These are phyloP conservation scores for Pichia scutulata DNA, from an alignment of 805 yeast genomes.

Conservation along the genomic window DNA sequence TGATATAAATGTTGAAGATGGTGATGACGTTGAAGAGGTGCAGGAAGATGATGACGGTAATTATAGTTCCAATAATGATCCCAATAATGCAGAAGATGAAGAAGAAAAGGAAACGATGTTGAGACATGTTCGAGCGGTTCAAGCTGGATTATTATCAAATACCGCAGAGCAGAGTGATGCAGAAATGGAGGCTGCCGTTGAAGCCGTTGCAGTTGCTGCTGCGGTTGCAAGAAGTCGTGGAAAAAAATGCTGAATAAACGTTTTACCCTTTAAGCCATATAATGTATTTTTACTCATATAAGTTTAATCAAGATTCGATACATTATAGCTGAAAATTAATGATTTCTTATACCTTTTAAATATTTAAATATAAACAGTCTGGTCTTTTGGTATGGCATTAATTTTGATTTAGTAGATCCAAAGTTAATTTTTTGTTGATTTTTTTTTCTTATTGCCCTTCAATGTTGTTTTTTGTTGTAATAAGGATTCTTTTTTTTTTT, in stretches of 20 bases:
- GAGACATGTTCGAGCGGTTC: conserved; percentile 7
- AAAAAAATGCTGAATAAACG: neutral
- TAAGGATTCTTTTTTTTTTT: too few species aligned
- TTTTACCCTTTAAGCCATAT: too few species aligned
- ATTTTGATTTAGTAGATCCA: too few species aligned
- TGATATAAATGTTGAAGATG: neutral
- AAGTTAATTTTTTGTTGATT: too few species aligned
- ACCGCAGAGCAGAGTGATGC: conserved; percentile 4
- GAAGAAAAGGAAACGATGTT: conserved; percentile 7
- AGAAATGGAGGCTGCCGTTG: conserved; percentile 13
- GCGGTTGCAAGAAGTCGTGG: conserved; percentile 11
- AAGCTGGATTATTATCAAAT: conserved; percentile 1
- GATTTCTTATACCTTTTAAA: neutral
- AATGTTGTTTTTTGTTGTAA: too few species aligned
- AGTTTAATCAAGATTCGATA: too few species aligned
- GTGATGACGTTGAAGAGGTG: neutral
- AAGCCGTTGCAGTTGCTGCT: conserved; percentile 10
- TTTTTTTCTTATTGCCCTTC: too few species aligned
- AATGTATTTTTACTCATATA: too few species aligned
- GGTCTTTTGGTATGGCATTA: too few species aligned
- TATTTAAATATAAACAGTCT: too few species aligned
- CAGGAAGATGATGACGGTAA: neutral
- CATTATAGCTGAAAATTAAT: too few species aligned
- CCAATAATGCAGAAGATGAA: conserved; percentile 3
- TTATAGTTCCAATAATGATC: neutral